Conservation (phyloP, 495 filamentous ascomycete genomes). For the Letharia columbiana region DNA sequence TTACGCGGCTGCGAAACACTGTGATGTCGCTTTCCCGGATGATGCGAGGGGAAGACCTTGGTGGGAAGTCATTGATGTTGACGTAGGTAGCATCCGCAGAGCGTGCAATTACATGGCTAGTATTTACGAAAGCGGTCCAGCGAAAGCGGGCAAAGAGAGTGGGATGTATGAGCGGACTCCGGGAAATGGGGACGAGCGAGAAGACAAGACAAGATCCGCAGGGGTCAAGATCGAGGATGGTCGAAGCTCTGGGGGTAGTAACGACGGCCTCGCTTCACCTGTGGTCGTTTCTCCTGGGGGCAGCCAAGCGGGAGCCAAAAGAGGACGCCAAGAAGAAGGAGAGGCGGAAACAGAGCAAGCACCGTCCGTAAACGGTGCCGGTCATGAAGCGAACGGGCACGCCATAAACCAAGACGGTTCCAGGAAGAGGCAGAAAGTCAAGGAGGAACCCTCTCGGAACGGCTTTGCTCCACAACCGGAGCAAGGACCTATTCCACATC, state of each 20-base stretch:
- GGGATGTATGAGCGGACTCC: conserved; percentile 23
- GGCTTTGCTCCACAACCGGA: background rate
- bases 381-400: conserved; percentile 2
- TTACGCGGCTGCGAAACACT: conserved; percentile 71
- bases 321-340: conserved; percentile 10
- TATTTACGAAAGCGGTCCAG: conserved; percentile 62
- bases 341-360: background rate
- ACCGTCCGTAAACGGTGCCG: background rate
- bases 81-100: conserved; percentile 51
- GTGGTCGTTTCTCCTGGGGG: background rate
- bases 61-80: conserved; percentile 69
- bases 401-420: background rate
- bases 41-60: conserved; percentile 64
- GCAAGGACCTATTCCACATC: background rate
- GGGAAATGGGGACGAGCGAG: conserved; percentile 15
- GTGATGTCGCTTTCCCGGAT: conserved; percentile 62
- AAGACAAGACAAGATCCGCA: conserved; percentile 22
- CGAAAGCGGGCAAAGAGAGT: conserved; percentile 18
- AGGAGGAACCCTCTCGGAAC: background rate
- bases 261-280: background rate
- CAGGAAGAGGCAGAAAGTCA: conserved; percentile 15
- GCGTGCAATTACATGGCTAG: conserved; percentile 65
- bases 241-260: background rate
- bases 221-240: background rate
- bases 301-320: conserved; percentile 8